Evolutionary conservation across 495 filamentous ascomycete genomes (phyloP), one percentile per base, ranked within the genome.

Genomic region (Penicillium maclennaniae): DNA sequence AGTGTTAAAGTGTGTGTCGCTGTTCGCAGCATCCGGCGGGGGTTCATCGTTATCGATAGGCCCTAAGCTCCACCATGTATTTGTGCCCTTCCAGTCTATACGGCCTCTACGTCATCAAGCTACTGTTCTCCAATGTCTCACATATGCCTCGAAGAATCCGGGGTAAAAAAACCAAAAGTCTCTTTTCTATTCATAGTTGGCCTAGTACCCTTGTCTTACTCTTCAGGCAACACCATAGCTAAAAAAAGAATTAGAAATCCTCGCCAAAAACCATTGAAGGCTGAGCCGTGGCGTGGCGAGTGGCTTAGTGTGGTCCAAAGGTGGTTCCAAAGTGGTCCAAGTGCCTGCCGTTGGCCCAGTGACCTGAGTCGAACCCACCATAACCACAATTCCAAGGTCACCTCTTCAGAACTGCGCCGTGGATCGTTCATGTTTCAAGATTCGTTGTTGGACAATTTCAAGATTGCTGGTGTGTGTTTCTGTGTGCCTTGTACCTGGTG

Each of bases 291-390:
- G 31, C 27, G 27, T 12, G 27, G 27, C 31, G 31, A 34, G 31
- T 34, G 31, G 31, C 31, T 31, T 7, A 31, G 9, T 12, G 23
- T 5, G 23, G 23, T 23, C 5, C 23, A 23, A 23, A 2, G 23
- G 4, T 3, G 27, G 23, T 2, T 23, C 5, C 23, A 23, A 23
- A 2, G 23, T 31, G 27, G 27, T 12, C 17, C 19, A 10, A 40
- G 48, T 61, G 54, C 44, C 40, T 51, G 19, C 26, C 45, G 69
- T 73, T 73, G 70, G 70, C 70, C 70, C 62, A 71, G 68, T 63
- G 69, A 73, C 53, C 43, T 23, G 10, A 21, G 36, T 39, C 17
- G 53, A 45, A 36, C 43, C 44, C 54, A 43, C 43, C 12, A 43
- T 37, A 53, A 39, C 16, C 43, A 41, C 59, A 45, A 47, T n/a